Base-by-base conservation (phyloP, 331 rosid genomes). In the Rhamnella rubrinervis region DNA sequence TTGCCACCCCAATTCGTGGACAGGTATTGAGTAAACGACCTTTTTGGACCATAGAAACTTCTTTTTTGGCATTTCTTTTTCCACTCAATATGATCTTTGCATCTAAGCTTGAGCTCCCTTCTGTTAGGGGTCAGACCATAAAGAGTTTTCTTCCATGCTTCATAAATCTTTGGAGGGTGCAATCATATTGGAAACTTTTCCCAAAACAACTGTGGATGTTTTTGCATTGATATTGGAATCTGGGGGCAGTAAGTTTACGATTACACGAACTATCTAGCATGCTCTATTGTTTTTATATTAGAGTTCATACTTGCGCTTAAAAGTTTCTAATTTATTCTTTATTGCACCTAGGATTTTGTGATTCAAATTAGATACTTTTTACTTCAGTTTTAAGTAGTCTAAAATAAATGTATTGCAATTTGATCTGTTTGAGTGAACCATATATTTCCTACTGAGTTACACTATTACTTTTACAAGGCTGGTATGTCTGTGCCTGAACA, bases 161-260 rank as follows among this genome's bases (percentile, higher is more conserved):
- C 93, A 89, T 71, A 95, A 95, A 82, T 88, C 96, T 82, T 77
- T 95, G 85, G 97, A 86, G 83, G 97, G 99, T 75, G 96, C 96
- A 67, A 87, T 91, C 71, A 89, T 95, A 53, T 75, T 93, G 88
- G 97, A 93, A 72, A 79, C 76, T 26, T 91, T 88, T 71, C 98
- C 98, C 78, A 93, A 93, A 81, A 93, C 97, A 50, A 91, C 98
- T 4, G 96, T 95, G 60, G 97, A 95, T 71, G 96, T 91, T 68
- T 95, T 95, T 80, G 99, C 97, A 46, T 78, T 91, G 89, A 96
- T 95, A 80, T 81, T 95, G 76, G 97, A 95, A 81, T 91, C 97
- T 80, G 85, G 96, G 2, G 97, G 99, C 74, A 87, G 96, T 95
- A 89, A 91, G 99, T 73, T 70, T 65, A 64, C 59, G 55, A 41